Evolutionary conservation across 2,329 filamentous ascomycete genomes (phyloP).

Genomic region (Apiospora pterosperma): DNA sequence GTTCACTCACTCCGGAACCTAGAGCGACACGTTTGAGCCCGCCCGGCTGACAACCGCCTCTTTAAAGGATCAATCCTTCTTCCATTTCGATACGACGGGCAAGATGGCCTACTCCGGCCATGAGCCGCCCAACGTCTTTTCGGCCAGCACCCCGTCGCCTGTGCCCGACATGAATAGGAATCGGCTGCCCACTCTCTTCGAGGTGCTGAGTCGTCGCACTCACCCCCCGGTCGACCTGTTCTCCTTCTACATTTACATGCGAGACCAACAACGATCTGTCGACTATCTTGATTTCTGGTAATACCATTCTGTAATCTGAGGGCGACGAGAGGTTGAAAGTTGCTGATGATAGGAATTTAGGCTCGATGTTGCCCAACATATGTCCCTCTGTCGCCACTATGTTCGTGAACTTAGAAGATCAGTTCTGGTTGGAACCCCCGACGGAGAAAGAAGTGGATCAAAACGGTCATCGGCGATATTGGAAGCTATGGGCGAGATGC

Average conservation of each 20-base stretch:
- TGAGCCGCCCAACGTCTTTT: constrained; percentile 15
- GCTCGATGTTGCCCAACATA: constrained; percentile 99
- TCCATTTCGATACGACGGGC: not conserved
- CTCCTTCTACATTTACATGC: constrained; percentile 99
- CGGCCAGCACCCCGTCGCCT: constrained; percentile 45
- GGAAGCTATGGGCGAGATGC: constrained; percentile 68
- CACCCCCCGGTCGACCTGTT: constrained; percentile 93
- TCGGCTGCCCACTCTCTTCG: constrained; percentile 88
- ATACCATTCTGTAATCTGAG: constrained; percentile 22
- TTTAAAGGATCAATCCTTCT: not conserved
- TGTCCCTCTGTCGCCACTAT: constrained; percentile 95
- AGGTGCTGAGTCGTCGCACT: constrained; percentile 92
- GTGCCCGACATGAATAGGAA: constrained; percentile 66
- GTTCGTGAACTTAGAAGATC: constrained; percentile 92
- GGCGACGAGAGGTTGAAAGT: not conserved
- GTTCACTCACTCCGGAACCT: not conserved
- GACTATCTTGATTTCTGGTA: constrained; percentile 99
- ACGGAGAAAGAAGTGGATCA: constrained; percentile 75
- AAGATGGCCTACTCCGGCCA: constrained; percentile 6
- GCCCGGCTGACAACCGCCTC: not conserved
- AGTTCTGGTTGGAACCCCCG: constrained; percentile 88
- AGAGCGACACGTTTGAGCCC: not conserved
- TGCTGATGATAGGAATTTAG: constrained; percentile 40
- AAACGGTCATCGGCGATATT: constrained; percentile 82
- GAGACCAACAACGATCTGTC: constrained; percentile 95